phyloP scores from a whole-genome alignment of 345 rosid genomes.

The Pistacia vera region DNA sequence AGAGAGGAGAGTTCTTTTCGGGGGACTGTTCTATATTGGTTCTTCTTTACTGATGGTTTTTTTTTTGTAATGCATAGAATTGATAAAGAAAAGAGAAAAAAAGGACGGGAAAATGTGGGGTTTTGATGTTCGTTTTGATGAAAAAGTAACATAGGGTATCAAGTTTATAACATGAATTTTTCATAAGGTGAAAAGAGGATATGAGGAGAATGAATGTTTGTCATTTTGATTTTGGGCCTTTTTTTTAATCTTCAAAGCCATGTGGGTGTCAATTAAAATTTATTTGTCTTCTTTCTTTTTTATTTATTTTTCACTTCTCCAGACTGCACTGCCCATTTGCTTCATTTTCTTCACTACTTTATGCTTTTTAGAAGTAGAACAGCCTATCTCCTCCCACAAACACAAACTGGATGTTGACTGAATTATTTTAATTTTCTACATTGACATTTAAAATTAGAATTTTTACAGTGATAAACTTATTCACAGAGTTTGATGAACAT shows the following conservation, averaged over 20 bases:
- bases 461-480: background rate
- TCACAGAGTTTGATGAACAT: constrained; percentile 9
- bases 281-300: background rate
- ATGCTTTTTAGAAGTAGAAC: constrained; percentile 37
- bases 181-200: constrained; percentile 28
- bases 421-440: background rate
- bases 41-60: constrained; percentile 7
- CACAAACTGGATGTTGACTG: constrained; percentile 3
- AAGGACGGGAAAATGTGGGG: constrained; percentile 19
- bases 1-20: constrained; percentile 10
- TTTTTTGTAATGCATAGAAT: constrained; percentile 16
- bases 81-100: constrained; percentile 27
- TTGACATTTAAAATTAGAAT: constrained; percentile 10
- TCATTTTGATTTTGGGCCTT: constrained; percentile 14
- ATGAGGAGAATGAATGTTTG: constrained; percentile 18
- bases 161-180: constrained; percentile 19
- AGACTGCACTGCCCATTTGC: constrained; percentile 24
- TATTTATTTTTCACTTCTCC: constrained; percentile 6
- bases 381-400: background rate
- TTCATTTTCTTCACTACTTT: constrained; percentile 29
- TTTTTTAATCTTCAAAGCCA: constrained; percentile 15
- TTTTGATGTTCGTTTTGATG: constrained; percentile 14
- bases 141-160: constrained; percentile 13
- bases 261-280: constrained; percentile 22
- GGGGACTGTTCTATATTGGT: constrained; percentile 24